Evolutionary conservation across 2,329 filamentous ascomycete genomes (phyloP).

Genomic region (Fusarium liriodendri): DNA sequence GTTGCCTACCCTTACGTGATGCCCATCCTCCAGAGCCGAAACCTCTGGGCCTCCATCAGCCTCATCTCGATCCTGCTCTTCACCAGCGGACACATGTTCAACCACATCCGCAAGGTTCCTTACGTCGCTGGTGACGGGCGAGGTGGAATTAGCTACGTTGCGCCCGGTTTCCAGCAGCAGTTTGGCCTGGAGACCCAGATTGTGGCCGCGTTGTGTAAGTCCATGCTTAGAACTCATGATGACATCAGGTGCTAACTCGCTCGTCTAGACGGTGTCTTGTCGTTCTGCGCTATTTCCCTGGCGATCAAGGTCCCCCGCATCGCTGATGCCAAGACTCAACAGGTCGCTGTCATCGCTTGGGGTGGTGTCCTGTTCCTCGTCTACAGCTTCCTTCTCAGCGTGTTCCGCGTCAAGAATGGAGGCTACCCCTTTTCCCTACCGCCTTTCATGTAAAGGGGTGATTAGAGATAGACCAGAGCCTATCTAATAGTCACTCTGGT

Average conservation of each 20-base stretch:
- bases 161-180: conserved; percentile 91
- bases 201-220: conserved; percentile 89
- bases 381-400: conserved; percentile 94
- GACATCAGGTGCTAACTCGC: not conserved
- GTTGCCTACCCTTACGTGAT: conserved; percentile 83
- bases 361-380: conserved; percentile 79
- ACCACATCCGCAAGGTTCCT: conserved; percentile 95
- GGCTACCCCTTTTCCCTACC: conserved; percentile 95
- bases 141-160: conserved; percentile 91
- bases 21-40: conserved; percentile 88
- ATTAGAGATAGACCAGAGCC: not conserved
- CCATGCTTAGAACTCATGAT: not conserved
- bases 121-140: conserved; percentile 88
- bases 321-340: conserved; percentile 79
- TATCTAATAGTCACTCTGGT: not conserved
- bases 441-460: conserved; percentile 75
- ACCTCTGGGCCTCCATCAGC: conserved; percentile 91
- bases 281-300: conserved; percentile 91
- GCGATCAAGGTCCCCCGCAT: conserved; percentile 94
- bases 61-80: conserved; percentile 92
- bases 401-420: conserved; percentile 94
- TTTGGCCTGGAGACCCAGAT: conserved; percentile 96
- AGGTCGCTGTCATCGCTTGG: conserved; percentile 85
- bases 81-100: conserved; percentile 99
- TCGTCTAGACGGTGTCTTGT: conserved; percentile 71